These are phyloP conservation scores for Aspergillus quadrilineatus DNA, from an alignment of 2,329 filamentous ascomycete species.

Conservation along the genomic window DNA sequence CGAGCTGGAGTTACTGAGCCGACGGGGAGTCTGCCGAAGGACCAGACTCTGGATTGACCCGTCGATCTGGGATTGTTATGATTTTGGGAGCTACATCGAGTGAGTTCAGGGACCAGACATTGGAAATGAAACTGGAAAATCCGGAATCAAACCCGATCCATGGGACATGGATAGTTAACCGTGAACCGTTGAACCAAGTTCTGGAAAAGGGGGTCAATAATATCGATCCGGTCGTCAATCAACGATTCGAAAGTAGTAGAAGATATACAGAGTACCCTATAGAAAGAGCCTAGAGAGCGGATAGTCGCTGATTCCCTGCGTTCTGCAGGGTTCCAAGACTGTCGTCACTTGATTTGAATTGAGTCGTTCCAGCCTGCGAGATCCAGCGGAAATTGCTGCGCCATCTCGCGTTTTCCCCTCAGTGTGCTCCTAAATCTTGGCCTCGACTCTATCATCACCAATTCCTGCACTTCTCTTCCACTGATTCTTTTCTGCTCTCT, in stretches of 20 bases:
- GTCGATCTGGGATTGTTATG: background rate
- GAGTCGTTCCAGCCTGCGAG: background rate
- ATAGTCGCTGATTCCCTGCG: background rate
- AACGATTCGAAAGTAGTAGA: background rate
- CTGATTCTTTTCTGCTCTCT: background rate
- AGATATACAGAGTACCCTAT: background rate
- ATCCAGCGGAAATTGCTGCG: slow-evolving; percentile 3
- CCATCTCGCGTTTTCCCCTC: slow-evolving; percentile 7
- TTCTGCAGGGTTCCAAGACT: slow-evolving; percentile 5
- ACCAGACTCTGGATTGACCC: background rate
- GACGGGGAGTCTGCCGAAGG: background rate
- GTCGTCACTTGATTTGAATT: slow-evolving; percentile 1
- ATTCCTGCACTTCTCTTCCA: background rate
- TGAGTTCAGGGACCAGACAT: background rate
- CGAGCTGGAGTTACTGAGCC: background rate
- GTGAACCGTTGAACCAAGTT: background rate
- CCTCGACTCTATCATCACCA: background rate
- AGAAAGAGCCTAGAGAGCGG: background rate
- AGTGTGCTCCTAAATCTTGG: background rate
- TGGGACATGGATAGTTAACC: slow-evolving; percentile 1
- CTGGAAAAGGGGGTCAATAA: background rate
- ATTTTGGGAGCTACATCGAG: background rate
- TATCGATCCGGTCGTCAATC: background rate
- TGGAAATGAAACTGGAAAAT: slow-evolving; percentile 3
- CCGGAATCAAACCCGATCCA: background rate